Percentiles rank a stretch among this genome's conserved stretches.
These are phyloP conservation scores for Colletotrichum magnum DNA, from an alignment of 2,329 filamentous ascomycete species.

Conservation along the genomic window DNA sequence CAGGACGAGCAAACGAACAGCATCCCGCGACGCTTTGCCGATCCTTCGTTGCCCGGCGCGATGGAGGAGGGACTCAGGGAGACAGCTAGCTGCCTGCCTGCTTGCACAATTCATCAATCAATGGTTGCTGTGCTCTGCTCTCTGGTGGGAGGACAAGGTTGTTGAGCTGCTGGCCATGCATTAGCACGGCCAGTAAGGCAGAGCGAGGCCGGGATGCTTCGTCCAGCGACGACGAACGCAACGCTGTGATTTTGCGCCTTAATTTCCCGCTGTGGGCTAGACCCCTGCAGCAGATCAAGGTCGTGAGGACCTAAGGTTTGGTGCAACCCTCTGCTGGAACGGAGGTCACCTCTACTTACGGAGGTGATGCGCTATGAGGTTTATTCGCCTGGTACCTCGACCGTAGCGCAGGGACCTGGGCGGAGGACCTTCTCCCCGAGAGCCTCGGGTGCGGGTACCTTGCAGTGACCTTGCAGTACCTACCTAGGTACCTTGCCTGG, in stretches of 20 bases:
- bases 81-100: conserved; percentile 5
- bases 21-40: conserved; percentile 21
- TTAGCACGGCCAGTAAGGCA: conserved; percentile 18
- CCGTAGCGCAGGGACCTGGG: no score
- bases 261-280: conserved; percentile 37
- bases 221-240: conserved; percentile 25
- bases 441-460: conserved; percentile 29
- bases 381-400: conserved; percentile 8
- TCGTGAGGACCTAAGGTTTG: background rate
- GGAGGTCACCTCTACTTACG: background rate
- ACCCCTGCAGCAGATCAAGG: conserved; percentile 13
- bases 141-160: background rate
- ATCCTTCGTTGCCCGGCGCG: conserved; percentile 36
- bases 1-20: conserved; percentile 24
- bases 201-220: conserved; percentile 26
- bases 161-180: background rate
- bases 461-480: conserved; percentile 20
- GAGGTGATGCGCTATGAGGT: background rate
- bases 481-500: conserved; percentile 5
- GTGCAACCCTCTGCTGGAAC: no score
- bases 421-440: background rate
- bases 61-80: background rate
- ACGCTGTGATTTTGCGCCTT: conserved; percentile 41
- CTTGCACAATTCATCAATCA: conserved; percentile 17
- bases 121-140: background rate